A percentile compares a stretch with the other conserved stretches of the same genome.
Evolutionary conservation across 495 filamentous ascomycete species (phyloP).

Genomic region (Hypoxylon trugodes): DNA sequence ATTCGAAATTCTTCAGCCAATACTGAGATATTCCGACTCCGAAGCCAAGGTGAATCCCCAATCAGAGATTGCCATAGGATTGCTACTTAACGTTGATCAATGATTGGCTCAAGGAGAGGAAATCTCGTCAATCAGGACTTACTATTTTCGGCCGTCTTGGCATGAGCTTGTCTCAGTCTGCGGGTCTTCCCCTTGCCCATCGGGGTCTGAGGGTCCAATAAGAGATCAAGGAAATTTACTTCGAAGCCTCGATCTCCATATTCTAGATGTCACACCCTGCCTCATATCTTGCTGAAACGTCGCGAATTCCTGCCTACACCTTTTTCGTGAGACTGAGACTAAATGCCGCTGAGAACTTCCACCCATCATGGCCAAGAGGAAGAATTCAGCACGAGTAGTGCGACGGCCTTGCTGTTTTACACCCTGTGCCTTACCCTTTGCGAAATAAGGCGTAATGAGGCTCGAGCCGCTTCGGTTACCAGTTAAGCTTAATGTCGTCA

Average conservation of each 20-base stretch:
- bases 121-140: constrained; percentile 3
- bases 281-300: constrained; percentile 41
- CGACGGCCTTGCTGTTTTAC: constrained; percentile 24
- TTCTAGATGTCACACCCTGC: constrained; percentile 37
- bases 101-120: constrained; percentile 8
- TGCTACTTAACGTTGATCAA: constrained; percentile 17
- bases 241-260: constrained; percentile 31
- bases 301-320: constrained; percentile 36
- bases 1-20: constrained; percentile 8
- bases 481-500: constrained; percentile 4
- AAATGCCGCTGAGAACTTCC: constrained; percentile 14
- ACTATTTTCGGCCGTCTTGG: constrained; percentile 20
- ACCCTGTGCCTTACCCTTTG: constrained; percentile 21
- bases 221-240: neutral
- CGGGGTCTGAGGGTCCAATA: constrained; percentile 12
- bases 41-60: constrained; percentile 6
- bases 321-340: constrained; percentile 2
- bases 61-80: constrained; percentile 25
- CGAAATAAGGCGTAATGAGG: constrained; percentile 9
- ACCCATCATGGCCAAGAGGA: constrained; percentile 17
- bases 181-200: constrained; percentile 11
- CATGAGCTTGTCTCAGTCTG: constrained; percentile 26
- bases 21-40: constrained; percentile 1
- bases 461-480: constrained; percentile 18
- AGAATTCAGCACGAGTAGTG: constrained; percentile 14